phyloP scores from a whole-genome alignment of 1,284 basidiomycete genomes.

The Paramarasmius palmivorus region DNA sequence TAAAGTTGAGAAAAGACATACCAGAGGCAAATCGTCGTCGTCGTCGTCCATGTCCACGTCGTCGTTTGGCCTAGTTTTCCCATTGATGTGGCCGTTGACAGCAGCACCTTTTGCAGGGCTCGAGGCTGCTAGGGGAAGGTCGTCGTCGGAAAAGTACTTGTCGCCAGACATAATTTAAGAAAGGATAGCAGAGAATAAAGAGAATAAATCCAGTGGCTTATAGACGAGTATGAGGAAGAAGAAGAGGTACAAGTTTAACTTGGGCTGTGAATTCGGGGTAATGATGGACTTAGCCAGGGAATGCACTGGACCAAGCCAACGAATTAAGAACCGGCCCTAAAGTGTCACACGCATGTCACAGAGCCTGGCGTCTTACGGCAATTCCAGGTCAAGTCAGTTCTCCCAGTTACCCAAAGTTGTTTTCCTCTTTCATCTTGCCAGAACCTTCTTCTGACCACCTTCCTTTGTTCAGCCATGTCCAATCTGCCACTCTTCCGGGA shows the following conservation, averaged over 20 bases:
- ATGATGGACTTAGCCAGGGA: constrained; percentile 31
- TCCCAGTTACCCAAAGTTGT: not conserved
- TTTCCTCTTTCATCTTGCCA: not conserved
- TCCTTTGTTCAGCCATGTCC: constrained; percentile 39
- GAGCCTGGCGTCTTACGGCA: constrained; percentile 22
- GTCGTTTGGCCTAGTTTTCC: constrained; percentile 35
- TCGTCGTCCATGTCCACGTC: constrained; percentile 44
- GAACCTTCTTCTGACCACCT: not conserved
- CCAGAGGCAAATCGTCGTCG: constrained; percentile 70
- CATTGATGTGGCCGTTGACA: constrained; percentile 43
- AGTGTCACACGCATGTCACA: constrained; percentile 34
- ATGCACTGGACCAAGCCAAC: constrained; percentile 49
- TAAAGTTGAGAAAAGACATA: constrained; percentile 35
- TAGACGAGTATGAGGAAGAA: constrained; percentile 19
- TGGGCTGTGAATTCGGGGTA: constrained; percentile 19
- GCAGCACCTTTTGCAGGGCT: constrained; percentile 30
- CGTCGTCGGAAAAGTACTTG: constrained; percentile 64
- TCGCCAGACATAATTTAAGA: constrained; percentile 44
- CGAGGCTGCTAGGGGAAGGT: constrained; percentile 58
- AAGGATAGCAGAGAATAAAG: constrained; percentile 17
- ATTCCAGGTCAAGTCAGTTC: not conserved
- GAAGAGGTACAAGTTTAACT: constrained; percentile 21
- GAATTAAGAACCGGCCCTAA: constrained; percentile 63
- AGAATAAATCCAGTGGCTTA: constrained; percentile 14
- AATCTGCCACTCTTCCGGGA: constrained; percentile 80